phyloP scores from a whole-genome alignment of 495 filamentous ascomycete genomes.

The Cudoniella acicularis region DNA sequence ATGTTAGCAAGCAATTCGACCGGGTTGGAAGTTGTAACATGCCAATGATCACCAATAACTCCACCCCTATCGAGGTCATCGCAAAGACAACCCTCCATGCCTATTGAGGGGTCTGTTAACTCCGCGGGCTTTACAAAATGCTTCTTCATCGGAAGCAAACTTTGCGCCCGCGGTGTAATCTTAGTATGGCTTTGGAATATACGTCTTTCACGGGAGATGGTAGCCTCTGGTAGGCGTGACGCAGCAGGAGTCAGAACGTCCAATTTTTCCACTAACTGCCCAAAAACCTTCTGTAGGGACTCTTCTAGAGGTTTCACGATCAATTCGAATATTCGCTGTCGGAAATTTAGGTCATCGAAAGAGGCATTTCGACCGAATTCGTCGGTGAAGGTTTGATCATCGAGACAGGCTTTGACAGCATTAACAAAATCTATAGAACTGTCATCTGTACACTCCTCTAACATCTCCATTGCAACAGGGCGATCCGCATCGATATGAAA shows the following conservation, averaged over 20 bases:
- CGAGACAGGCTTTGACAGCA: conserved; percentile 1
- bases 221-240: no score
- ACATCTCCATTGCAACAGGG: background rate
- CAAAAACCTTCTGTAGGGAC: background rate
- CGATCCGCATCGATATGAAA: conserved; percentile 7
- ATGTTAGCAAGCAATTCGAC: background rate
- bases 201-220: no score
- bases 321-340: background rate
- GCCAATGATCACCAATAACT: background rate
- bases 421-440: background rate
- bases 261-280: background rate
- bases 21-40: background rate
- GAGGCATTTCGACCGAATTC: background rate
- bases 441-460: conserved; percentile 1
- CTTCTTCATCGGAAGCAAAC: no score
- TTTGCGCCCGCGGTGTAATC: no score
- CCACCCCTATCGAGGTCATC: background rate
- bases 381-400: background rate
- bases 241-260: background rate
- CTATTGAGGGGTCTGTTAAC: no score
- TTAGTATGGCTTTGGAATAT: background rate
- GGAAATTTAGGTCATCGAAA: background rate
- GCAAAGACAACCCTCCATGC: background rate
- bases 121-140: no score
- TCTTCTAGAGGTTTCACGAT: background rate